Conservation (phyloP, 2,329 filamentous ascomycete species). For the Coniochaeta sp. region DNA sequence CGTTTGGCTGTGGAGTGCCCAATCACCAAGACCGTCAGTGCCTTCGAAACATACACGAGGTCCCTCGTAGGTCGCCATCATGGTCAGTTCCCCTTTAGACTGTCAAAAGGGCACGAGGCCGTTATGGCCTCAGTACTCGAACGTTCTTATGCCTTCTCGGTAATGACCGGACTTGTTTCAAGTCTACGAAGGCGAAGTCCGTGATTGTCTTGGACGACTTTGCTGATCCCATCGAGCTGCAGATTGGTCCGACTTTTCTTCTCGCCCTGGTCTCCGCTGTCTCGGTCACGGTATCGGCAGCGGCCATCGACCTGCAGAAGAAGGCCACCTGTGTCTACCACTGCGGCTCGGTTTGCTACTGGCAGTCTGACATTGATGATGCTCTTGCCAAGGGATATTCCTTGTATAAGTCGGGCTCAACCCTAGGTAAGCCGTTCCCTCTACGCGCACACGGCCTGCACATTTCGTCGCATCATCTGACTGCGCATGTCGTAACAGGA, state of each 20-base stretch:
- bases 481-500: not conserved
- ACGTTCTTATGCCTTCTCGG: not conserved
- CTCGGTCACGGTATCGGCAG: slow-evolving; percentile 9
- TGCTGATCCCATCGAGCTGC: not conserved
- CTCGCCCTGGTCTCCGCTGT: not conserved
- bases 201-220: not conserved
- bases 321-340: slow-evolving; percentile 23
- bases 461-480: not conserved
- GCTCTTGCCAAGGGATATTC: slow-evolving; percentile 27
- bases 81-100: not conserved
- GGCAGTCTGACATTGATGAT: slow-evolving; percentile 21
- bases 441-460: not conserved
- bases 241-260: not conserved
- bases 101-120: not conserved
- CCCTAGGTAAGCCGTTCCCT: slow-evolving; percentile 14
- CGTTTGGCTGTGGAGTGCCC: not conserved
- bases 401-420: slow-evolving; percentile 15
- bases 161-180: too few species aligned
- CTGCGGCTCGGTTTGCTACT: slow-evolving; percentile 29
- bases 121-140: not conserved
- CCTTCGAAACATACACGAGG: not conserved
- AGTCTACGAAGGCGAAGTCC: not conserved
- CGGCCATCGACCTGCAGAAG: slow-evolving; percentile 11
- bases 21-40: not conserved
- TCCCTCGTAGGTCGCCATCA: not conserved